Evolutionary conservation across 1,139 yeast genomes (phyloP).

Genomic region (Yarrowia galli): DNA sequence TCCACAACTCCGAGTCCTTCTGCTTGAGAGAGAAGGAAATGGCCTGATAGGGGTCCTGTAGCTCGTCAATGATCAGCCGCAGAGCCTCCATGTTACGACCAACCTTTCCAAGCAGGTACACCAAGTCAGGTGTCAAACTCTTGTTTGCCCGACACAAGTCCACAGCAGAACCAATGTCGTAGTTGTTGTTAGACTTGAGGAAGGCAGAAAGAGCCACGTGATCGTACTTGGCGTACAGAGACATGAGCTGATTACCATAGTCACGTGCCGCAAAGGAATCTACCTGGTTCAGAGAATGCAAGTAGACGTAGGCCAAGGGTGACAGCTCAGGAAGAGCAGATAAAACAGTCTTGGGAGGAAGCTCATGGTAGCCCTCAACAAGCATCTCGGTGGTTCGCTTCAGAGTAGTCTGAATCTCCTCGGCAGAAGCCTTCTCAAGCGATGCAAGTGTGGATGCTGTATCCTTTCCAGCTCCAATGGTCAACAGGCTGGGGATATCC

Average conservation of each 20-base stretch:
- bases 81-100: constrained; percentile 84
- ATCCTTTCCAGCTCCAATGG: constrained; percentile 54
- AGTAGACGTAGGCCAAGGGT: constrained; percentile 64
- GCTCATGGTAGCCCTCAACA: constrained; percentile 70
- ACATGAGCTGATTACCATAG: constrained; percentile 71
- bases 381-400: constrained; percentile 61
- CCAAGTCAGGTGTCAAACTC: constrained; percentile 70
- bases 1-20: constrained; percentile 81
- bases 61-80: constrained; percentile 72
- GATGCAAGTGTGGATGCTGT: constrained; percentile 55
- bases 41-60: constrained; percentile 81
- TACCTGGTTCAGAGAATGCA: constrained; percentile 60
- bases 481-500: constrained; percentile 61
- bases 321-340: constrained; percentile 20
- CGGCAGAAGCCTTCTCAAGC: constrained; percentile 47
- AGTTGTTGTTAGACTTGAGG: constrained; percentile 61
- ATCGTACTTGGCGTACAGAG: constrained; percentile 68
- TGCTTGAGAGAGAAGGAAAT: constrained; percentile 78
- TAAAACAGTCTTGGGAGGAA: constrained; percentile 62
- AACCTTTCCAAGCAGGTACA: constrained; percentile 78
- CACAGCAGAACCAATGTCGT: constrained; percentile 74
- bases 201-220: constrained; percentile 62
- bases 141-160: constrained; percentile 61
- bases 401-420: constrained; percentile 23
- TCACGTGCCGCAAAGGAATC: constrained; percentile 64